Conservation (phyloP, 176 grass and related monocot genomes). For the Thinopyrum elongatum region DNA sequence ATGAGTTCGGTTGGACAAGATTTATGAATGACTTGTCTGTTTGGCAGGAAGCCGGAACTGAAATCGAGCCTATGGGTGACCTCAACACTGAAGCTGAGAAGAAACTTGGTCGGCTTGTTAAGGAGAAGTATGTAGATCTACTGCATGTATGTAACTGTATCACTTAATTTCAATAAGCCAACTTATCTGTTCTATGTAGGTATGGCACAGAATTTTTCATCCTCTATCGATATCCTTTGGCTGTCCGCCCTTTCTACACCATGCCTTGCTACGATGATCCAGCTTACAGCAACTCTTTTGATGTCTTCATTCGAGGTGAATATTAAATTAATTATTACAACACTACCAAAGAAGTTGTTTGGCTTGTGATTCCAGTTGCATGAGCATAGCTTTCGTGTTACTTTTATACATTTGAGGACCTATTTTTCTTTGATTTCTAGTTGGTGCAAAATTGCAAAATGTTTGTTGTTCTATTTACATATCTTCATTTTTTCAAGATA, state of each 20-base stretch:
- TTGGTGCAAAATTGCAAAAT: background rate
- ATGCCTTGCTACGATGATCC: conserved; percentile 88
- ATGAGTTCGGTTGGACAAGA: background rate
- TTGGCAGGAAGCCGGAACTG: conserved; percentile 77
- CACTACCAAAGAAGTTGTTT: background rate
- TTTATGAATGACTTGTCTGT: conserved; percentile 21
- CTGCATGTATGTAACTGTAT: background rate
- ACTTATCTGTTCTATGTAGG: conserved; percentile 39
- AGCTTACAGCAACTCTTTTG: conserved; percentile 88
- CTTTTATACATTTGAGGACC: background rate
- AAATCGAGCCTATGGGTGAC: conserved; percentile 92
- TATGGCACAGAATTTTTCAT: conserved; percentile 95
- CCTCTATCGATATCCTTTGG: conserved; percentile 82
- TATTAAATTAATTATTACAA: background rate
- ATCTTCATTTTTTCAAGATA: background rate
- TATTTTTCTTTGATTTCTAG: background rate
- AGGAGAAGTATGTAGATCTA: conserved; percentile 59
- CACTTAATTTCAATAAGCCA: background rate
- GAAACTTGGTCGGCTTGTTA: conserved; percentile 84
- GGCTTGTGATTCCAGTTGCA: background rate
- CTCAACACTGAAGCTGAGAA: conserved; percentile 89
- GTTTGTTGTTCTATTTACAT: background rate
- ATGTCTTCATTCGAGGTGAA: conserved; percentile 96
- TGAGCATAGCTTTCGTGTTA: background rate
- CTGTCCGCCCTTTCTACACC: conserved; percentile 90